Evolutionary conservation across 192 early-diverging fungal genomes (phyloP), one percentile per base, ranked within the genome.

Genomic region (Linnemannia elongata): DNA sequence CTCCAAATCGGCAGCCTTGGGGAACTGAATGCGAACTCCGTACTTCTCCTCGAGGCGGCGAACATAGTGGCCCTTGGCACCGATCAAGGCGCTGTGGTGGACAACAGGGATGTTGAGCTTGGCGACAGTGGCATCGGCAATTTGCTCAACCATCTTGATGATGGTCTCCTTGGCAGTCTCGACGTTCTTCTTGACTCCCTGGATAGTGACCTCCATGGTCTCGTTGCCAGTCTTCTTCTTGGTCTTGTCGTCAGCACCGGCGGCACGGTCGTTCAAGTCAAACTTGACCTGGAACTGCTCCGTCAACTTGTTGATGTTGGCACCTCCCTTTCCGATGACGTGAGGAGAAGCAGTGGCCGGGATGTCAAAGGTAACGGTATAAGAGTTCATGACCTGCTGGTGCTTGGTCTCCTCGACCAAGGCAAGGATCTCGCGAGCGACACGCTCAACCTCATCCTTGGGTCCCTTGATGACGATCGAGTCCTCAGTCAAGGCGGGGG

Each of bases 301-400:
- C 77, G 93, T 96, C 47, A 98, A 79, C 69, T 94, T 93, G 82
- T 93, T 95, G 72, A 99, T 92, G 78, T 93, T 92, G 78, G 94
- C 94, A 80, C 97, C 97, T 38, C 94, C 94, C 82, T 96, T 96
- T n/a, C 98, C 98, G 80, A 99, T 97, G 36, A 99, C 91, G 83
- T 93, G 96, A 38, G 92, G 91, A 80, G 90, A 93, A 78, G 88
- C 91, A 71, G 79, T 85, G 35, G 92, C 90, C 44, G 97, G 96
- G 38, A 99, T 93, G 18, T 90, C 84, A 68, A 99, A 89, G 66
- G 95, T 94, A 52, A 91, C 85, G 24, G 91, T 90, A 78, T 94
- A 93, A 72, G 96, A 93, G 83, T 95, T 95, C 87, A 90, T 88
- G 35, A 92, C 83, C 89, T 90, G 83, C 24, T 86, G 78, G 80